Evolutionary conservation across 192 early-diverging fungal species (phyloP).

Genomic region (Coemansia reversa): DNA sequence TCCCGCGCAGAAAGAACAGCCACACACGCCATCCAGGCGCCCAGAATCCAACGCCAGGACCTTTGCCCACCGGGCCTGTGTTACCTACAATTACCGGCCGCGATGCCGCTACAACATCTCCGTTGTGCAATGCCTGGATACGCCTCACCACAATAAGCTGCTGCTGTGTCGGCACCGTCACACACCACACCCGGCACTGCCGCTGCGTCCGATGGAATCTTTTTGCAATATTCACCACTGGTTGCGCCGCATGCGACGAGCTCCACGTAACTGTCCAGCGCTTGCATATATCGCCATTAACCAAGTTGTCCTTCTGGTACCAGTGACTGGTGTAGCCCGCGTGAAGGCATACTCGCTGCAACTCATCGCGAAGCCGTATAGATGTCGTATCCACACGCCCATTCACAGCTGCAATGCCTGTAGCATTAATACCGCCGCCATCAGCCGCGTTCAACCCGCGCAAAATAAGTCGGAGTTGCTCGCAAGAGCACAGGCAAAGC

Average conservation of each 20-base stretch:
- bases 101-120: conserved; percentile 10
- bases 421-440: conserved; percentile 7
- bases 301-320: background rate
- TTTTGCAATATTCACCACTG: conserved; percentile 11
- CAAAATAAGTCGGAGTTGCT: conserved; percentile 12
- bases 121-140: conserved; percentile 13
- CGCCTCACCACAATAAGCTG: conserved; percentile 41
- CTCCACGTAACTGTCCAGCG: conserved; percentile 17
- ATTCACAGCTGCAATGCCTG: background rate
- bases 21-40: conserved; percentile 99
- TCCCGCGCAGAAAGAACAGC: conserved; percentile 99
- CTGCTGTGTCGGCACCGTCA: conserved; percentile 38
- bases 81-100: conserved; percentile 50
- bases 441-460: conserved; percentile 12
- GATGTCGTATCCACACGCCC: conserved; percentile 2
- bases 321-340: conserved; percentile 26
- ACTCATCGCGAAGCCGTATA: conserved; percentile 19
- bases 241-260: conserved; percentile 14
- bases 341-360: conserved; percentile 31
- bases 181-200: conserved; percentile 34
- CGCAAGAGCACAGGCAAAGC: conserved; percentile 4
- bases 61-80: conserved; percentile 95
- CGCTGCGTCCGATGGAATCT: conserved; percentile 15
- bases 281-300: background rate
- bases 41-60: conserved; percentile 99